Evolutionary conservation across 257 asterid genomes (phyloP), one percentile per base, ranked within the genome.

Genomic region (Capsicum pubescens): DNA sequence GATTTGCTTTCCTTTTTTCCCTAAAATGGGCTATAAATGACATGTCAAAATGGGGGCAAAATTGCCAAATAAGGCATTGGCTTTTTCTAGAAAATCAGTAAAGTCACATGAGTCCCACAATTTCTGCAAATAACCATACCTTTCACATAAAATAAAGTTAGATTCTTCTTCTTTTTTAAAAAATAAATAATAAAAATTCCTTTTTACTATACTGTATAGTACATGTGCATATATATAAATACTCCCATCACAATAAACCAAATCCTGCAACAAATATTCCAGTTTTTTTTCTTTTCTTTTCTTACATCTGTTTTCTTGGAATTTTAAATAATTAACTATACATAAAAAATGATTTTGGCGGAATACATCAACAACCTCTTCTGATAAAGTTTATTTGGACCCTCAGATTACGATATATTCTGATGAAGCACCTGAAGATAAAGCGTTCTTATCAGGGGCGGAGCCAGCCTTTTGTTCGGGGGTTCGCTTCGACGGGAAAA

Each of bases 11-110:
- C 14, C 17, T 2, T 52, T 32, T 6, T 70, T 32, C 48, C 81
- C 86, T 58, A 71, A 69, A 79, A 83, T 68, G 19, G 88, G 90
- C 16, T 48, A 85, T 74, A 81, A 17, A 56, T 82, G 79, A 67
- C 61, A 67, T 82, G 78, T 69, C 46, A 56, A 82, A 44, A 39
- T 19, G 48, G 58, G 66, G 78, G 32, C 16, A 36, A 69, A 67
- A 79, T n/a, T 80, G 3, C 88, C 85, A 70, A 69, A 54, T 55
- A 55, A 42, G 69, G 88, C 74, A 79, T 68, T 46, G 44, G 15
- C 56, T 79, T 84, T 78, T 79, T 72, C 35, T 83, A 84, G 82
- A 82, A 79, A 42, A 50, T 42, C 85, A 83, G 85, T 61, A 74
- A 61, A 81, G 61, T 61, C 87, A 85, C 90, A 81, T 64, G 81